Percentiles rank a stretch among this genome's conserved stretches.
These are phyloP conservation scores for Hevea brasiliensis DNA, from an alignment of 345 rosid genomes.

Conservation along the genomic window DNA sequence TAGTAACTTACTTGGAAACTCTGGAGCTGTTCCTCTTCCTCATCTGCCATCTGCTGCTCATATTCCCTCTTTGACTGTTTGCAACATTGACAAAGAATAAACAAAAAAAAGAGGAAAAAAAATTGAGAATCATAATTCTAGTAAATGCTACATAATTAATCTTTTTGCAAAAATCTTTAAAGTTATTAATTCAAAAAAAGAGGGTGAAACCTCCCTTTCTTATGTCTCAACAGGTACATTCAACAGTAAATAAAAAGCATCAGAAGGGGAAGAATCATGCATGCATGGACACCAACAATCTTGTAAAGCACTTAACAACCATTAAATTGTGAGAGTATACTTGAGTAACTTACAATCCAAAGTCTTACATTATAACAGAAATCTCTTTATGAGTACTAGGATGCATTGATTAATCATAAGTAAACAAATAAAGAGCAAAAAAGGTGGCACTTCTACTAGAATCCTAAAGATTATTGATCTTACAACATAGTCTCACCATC, in stretches of 20 bases:
- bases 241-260: not conserved
- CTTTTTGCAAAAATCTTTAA: not conserved
- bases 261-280: not conserved
- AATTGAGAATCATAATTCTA: not conserved
- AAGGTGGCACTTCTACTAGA: not conserved
- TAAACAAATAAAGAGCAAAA: not conserved
- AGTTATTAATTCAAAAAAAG: not conserved
- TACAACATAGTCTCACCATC: constrained; percentile 50
- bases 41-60: constrained; percentile 69
- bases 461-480: constrained; percentile 4
- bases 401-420: not conserved
- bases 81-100: constrained; percentile 11
- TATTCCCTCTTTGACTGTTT: constrained; percentile 71
- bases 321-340: not conserved
- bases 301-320: not conserved
- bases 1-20: constrained; percentile 69
- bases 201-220: not conserved
- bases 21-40: constrained; percentile 67
- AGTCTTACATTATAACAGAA: not conserved
- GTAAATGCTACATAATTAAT: not conserved
- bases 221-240: not conserved
- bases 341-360: not conserved
- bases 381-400: not conserved
- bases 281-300: no score
- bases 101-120: not conserved